Evolutionary conservation across 1,139 yeast species (phyloP), one percentile per base, ranked within the genome.

Genomic region (Blastobotrys ciferrii): DNA sequence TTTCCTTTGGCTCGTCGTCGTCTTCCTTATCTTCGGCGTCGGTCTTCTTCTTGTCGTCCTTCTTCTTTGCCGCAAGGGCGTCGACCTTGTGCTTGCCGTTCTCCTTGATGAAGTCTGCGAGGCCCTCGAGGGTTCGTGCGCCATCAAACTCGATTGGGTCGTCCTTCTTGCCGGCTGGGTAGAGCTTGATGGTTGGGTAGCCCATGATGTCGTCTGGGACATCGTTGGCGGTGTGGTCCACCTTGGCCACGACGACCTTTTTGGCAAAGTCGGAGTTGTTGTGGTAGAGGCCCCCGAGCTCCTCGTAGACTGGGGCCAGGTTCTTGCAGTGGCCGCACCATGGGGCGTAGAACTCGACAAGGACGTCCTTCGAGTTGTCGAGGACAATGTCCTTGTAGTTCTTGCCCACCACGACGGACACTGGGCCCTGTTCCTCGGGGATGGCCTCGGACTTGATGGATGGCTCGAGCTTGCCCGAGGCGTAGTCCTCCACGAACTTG

Each of bases 271-370:
- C 58, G 38, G 51, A 38, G 52, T 78, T 79, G 47, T 77, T 71
- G 50, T 73, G 75, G 69, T 75, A 85, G 51, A 85, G 66, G 47
- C 73, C 82, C 50, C 89, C 97, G 60, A 92, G 79, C 67, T 88
- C 94, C 66, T 87, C 96, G 76, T 84, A 92, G 53, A 75, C 77
- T 65, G 98, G 98, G 51, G 96, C 96, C 71, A 91, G 78, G 71
- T 80, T 87, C 79, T 91, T 91, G 79, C 98, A 91, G 77, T 91
- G 98, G 45, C 98, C 97, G 76, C 98, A 91, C 98, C 98, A 92
- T 72, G 96, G 96, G 50, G 98, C 98, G 66, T 87, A 92, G 74
- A 87, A 91, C 75, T 91, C 88, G 59, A 92, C 91, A 59, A 92
- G 75, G 47, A 92, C 91, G 68, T 92, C 98, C 76, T 87, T 88